phyloP scores from a whole-genome alignment of 2,329 filamentous ascomycete genomes.

The Talaromyces sp. region DNA sequence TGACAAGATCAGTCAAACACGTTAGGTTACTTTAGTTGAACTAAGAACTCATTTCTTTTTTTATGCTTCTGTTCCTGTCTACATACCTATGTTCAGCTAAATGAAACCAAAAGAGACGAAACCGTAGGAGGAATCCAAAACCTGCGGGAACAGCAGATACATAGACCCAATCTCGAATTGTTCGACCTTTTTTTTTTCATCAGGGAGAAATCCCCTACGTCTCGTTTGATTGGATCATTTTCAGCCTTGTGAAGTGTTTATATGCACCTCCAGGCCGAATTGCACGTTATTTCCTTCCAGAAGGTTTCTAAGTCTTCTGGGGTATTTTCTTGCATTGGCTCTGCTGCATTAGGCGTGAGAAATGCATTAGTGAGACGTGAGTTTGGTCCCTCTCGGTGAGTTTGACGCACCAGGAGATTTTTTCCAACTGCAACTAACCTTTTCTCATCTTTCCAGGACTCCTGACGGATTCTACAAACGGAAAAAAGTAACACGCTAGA shows the following conservation, averaged over 20 bases:
- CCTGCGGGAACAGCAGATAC: neutral
- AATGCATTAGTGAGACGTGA: neutral
- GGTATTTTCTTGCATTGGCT: neutral
- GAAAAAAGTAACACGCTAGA: neutral
- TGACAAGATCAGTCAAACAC: neutral
- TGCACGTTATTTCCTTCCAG: slow-evolving; percentile 2
- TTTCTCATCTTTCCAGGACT: neutral
- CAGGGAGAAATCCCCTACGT: neutral
- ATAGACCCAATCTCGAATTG: slow-evolving; percentile 3
- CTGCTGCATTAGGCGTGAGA: neutral
- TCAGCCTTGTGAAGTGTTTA: neutral
- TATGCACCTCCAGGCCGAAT: neutral
- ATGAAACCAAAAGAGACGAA: slow-evolving; percentile 1
- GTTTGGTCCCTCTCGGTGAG: neutral
- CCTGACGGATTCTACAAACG: neutral
- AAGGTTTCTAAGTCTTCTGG: neutral
- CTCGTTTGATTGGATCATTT: neutral
- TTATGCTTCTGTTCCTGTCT: neutral
- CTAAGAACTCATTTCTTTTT: slow-evolving; percentile 2
- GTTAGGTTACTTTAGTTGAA: neutral
- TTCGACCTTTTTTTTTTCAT: neutral
- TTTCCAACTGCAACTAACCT: neutral
- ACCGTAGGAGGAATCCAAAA: neutral
- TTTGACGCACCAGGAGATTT: neutral
- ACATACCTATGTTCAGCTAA: neutral